Conservation (phyloP, 2,329 filamentous ascomycete genomes). For the Aspergillus sp. region DNA sequence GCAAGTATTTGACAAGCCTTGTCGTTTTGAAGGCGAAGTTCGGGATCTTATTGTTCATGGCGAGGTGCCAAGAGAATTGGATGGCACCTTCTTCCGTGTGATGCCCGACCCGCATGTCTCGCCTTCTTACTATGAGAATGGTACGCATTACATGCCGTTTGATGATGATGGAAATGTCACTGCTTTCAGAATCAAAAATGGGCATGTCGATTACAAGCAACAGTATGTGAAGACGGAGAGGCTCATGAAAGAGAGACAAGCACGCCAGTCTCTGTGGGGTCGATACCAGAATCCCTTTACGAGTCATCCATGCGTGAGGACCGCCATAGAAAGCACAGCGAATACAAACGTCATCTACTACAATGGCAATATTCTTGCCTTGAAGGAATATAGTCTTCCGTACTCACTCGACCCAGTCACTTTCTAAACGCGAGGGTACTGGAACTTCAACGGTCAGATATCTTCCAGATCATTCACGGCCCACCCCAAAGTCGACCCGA, state of each 20-base stretch:
- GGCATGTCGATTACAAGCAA: conserved; percentile 33
- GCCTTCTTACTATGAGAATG: conserved; percentile 21
- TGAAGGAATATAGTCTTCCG: conserved; percentile 58
- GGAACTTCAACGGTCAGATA: no score
- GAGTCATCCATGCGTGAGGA: conserved; percentile 32
- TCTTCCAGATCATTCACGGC: no score
- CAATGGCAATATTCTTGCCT: conserved; percentile 46
- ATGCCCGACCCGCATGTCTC: conserved; percentile 27
- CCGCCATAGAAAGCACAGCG: conserved; percentile 39
- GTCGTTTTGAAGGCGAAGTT: conserved; percentile 23
- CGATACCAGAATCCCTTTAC: conserved; percentile 30
- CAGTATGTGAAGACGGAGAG: conserved; percentile 36
- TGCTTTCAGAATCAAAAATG: conserved; percentile 35
- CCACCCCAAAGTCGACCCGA: conserved; percentile 48
- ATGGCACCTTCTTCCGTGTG: conserved; percentile 37
- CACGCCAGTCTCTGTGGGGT: background rate
- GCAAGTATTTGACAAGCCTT: background rate
- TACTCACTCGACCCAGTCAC: conserved; percentile 46
- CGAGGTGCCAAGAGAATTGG: conserved; percentile 33
- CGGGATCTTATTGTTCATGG: conserved; percentile 33
- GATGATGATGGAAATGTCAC: conserved; percentile 36
- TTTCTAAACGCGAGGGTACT: conserved; percentile 37
- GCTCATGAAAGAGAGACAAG: conserved; percentile 25
- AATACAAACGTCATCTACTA: conserved; percentile 64
- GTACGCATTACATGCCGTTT: conserved; percentile 17